phyloP scores from a whole-genome alignment of 768 basidiomycete genomes.

The Podaxis pistillaris region DNA sequence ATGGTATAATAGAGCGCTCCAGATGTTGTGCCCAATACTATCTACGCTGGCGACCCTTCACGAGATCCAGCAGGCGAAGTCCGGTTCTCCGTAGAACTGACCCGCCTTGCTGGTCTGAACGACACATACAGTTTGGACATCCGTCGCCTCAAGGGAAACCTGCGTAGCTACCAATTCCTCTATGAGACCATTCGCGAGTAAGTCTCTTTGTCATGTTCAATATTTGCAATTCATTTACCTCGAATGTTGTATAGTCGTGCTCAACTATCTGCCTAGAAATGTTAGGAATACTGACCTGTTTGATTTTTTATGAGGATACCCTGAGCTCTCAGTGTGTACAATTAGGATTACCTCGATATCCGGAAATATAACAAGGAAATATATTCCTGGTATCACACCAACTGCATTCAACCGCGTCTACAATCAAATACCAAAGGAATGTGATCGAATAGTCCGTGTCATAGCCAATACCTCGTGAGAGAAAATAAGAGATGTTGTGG shows the following conservation, averaged over 20 bases:
- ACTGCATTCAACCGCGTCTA: not conserved
- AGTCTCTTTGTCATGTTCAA: constrained; percentile 1
- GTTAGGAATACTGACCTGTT: too few species aligned
- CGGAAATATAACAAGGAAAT: not conserved
- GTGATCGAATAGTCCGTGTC: not conserved
- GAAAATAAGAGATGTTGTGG: not conserved
- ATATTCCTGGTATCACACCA: too few species aligned
- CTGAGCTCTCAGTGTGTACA: too few species aligned
- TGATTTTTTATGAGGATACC: too few species aligned
- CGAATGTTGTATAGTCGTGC: not conserved
- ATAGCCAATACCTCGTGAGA: not conserved
- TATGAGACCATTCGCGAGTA: constrained; percentile 57
- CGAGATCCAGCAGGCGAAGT: constrained; percentile 90
- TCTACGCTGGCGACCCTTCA: constrained; percentile 22
- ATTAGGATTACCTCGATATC: too few species aligned
- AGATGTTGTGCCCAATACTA: not conserved
- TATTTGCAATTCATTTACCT: not conserved
- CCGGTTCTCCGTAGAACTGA: constrained; percentile 89
- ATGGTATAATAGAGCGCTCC: not conserved
- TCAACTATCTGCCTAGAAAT: not conserved
- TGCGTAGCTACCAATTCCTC: constrained; percentile 81
- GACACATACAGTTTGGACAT: constrained; percentile 89
- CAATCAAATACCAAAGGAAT: not conserved
- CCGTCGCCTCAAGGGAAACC: constrained; percentile 80
- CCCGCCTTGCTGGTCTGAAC: constrained; percentile 76